These are phyloP conservation scores for Xylaria multiplex DNA, from an alignment of 2,329 filamentous ascomycete species.

Conservation along the genomic window DNA sequence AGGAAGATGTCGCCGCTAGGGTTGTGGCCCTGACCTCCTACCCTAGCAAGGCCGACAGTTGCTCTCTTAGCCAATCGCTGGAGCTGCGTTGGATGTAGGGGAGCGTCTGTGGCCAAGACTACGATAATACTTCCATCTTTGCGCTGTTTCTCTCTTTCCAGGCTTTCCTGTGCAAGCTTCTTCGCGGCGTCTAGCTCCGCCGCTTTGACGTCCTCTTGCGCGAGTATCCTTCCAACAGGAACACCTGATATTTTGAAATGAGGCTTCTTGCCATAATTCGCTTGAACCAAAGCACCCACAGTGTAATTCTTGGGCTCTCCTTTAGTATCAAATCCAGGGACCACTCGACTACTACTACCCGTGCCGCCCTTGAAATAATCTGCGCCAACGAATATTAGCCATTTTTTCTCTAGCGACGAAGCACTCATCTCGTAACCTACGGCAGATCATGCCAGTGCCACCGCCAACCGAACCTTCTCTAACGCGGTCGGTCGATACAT, in stretches of 20 bases:
- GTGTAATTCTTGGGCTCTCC: slow-evolving; percentile 60
- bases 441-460: slow-evolving; percentile 63
- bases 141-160: slow-evolving; percentile 56
- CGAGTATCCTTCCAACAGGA: slow-evolving; percentile 68
- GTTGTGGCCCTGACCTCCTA: slow-evolving; percentile 70
- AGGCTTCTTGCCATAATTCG: slow-evolving; percentile 69
- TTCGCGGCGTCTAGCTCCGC: slow-evolving; percentile 40
- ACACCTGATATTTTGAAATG: slow-evolving; percentile 69
- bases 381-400: slow-evolving; percentile 19
- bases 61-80: slow-evolving; percentile 68
- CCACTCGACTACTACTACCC: slow-evolving; percentile 67
- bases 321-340: slow-evolving; percentile 57
- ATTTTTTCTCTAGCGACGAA: background rate
- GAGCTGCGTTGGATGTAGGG: slow-evolving; percentile 66
- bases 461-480: slow-evolving; percentile 72
- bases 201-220: slow-evolving; percentile 53
- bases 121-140: slow-evolving; percentile 72
- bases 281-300: slow-evolving; percentile 70
- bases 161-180: slow-evolving; percentile 46
- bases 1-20: slow-evolving; percentile 74
- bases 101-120: slow-evolving; percentile 69
- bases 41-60: slow-evolving; percentile 68
- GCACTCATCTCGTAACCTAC: slow-evolving; percentile 35
- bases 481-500: slow-evolving; percentile 61
- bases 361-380: slow-evolving; percentile 75